phyloP scores from a whole-genome alignment of 176 grass and related monocot species.

The Phoenix dactylifera region DNA sequence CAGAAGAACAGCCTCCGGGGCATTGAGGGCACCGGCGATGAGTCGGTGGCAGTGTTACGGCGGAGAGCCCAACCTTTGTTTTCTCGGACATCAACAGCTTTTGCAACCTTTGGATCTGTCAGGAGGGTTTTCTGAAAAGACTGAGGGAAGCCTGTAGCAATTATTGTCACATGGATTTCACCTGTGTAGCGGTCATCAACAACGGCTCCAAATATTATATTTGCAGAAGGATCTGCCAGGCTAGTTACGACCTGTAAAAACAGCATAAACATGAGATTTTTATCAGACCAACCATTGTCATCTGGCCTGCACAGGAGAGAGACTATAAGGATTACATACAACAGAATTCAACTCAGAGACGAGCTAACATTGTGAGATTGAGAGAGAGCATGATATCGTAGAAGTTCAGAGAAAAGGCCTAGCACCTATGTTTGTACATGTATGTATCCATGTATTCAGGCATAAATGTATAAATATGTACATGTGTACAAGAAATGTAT shows the following conservation, averaged over 20 bases:
- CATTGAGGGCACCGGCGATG: conserved; percentile 24
- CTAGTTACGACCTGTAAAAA: conserved; percentile 79
- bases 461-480: too few species aligned
- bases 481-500: too few species aligned
- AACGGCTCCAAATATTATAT: conserved; percentile 95
- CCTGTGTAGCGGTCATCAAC: conserved; percentile 84
- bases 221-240: conserved; percentile 85
- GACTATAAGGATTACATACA: too few species aligned
- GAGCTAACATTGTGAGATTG: too few species aligned
- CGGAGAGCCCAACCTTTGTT: conserved; percentile 16
- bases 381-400: too few species aligned
- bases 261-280: too few species aligned
- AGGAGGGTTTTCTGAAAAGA: conserved; percentile 84
- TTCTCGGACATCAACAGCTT: conserved; percentile 46
- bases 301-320: too few species aligned
- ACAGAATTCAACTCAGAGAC: too few species aligned
- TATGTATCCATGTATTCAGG: too few species aligned
- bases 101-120: conserved; percentile 54
- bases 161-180: conserved; percentile 90
- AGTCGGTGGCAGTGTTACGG: conserved; percentile 15
- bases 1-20: conserved; percentile 68
- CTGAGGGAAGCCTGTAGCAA: conserved; percentile 87
- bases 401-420: too few species aligned
- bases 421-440: too few species aligned
- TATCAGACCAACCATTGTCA: too few species aligned